Base-by-base conservation (phyloP, 2,329 filamentous ascomycete genomes). In the Ophiostoma triangulosporum region DNA sequence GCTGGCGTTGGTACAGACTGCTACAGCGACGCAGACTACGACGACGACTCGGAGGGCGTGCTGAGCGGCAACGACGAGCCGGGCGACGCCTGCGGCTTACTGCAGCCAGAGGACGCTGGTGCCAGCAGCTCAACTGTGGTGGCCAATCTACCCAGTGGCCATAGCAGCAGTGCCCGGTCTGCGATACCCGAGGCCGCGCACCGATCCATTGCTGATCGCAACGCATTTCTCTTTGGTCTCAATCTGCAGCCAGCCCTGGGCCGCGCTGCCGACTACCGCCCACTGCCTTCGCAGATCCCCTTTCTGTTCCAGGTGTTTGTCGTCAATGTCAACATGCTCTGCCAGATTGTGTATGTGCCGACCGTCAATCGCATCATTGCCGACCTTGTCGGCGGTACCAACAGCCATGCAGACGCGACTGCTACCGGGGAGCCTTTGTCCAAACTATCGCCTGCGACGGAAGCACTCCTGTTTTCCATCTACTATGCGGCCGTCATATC, bases 401-500 rank as follows among this genome's bases (percentile, higher is more conserved):
- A 22, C 26, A 26, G 54, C 61, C 56, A 36, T 22, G 53, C 32
- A 9, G 26, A 40, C 17, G 46, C 53, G 35, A 33, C 50, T 27
- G 43, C 33, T 14, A 12, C 11, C 20, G 17, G 12, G 22, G n/a
- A 14, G 27, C 48, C 43, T n/a, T 26, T 26, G 12, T 15, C 9
- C 1, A 17, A 54, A 4, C 59, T 75, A 0, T 65, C 68, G 0
- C 69, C 71, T 1, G 63, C 69, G 3, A 68, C 75, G 45, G 73
- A 79, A 55, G 75, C 77, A 1, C 60, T 81, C 43, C 63, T 79
- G 62, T 78, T 80, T 59, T 66, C 76, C 0, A 76, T 81, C 6
- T 80, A 78, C 63, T 80, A 78, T 57, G 71, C 75, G 0, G 71
- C 76, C 0, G 64, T 80, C 6, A 72, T 69, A 0, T 78, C 76